Conservation (phyloP, 331 rosid species). For the Arachis monticola region DNA sequence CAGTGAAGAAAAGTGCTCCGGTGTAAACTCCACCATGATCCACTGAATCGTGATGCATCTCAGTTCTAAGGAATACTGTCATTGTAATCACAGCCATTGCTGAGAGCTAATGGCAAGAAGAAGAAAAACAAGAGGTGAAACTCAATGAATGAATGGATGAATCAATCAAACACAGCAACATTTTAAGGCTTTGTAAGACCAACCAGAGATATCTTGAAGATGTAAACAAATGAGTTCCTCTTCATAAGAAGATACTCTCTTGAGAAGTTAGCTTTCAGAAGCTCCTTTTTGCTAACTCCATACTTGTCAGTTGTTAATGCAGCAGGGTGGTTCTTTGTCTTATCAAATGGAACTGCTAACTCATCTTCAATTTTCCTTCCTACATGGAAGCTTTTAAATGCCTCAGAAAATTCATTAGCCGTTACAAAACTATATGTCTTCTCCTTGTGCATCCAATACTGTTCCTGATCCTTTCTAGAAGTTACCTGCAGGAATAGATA, state of each 20-base stretch:
- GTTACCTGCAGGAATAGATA: slow-evolving; percentile 57
- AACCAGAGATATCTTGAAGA: slow-evolving; percentile 47
- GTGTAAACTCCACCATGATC: slow-evolving; percentile 54
- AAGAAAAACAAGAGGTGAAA: slow-evolving; percentile 1
- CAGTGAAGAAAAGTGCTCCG: slow-evolving; percentile 65
- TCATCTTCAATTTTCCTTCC: slow-evolving; percentile 59
- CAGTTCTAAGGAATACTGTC: slow-evolving; percentile 41
- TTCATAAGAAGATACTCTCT: slow-evolving; percentile 76
- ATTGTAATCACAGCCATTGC: slow-evolving; percentile 33
- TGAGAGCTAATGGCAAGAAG: slow-evolving; percentile 30
- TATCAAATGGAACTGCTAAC: slow-evolving; percentile 64
- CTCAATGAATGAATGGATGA: not conserved
- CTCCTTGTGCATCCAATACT: slow-evolving; percentile 63
- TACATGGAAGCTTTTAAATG: slow-evolving; percentile 68
- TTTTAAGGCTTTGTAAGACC: not conserved
- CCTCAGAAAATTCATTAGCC: slow-evolving; percentile 57
- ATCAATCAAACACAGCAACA: not conserved
- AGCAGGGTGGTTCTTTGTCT: slow-evolving; percentile 58
- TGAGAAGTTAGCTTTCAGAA: slow-evolving; percentile 68
- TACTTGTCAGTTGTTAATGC: slow-evolving; percentile 58
- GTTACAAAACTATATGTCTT: slow-evolving; percentile 62
- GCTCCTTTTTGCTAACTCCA: slow-evolving; percentile 56
- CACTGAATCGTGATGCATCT: slow-evolving; percentile 44
- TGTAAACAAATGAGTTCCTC: slow-evolving; percentile 64
- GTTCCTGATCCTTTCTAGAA: slow-evolving; percentile 87